phyloP scores from a whole-genome alignment of 805 yeast genomes.

The Lipomyces yamadae region DNA sequence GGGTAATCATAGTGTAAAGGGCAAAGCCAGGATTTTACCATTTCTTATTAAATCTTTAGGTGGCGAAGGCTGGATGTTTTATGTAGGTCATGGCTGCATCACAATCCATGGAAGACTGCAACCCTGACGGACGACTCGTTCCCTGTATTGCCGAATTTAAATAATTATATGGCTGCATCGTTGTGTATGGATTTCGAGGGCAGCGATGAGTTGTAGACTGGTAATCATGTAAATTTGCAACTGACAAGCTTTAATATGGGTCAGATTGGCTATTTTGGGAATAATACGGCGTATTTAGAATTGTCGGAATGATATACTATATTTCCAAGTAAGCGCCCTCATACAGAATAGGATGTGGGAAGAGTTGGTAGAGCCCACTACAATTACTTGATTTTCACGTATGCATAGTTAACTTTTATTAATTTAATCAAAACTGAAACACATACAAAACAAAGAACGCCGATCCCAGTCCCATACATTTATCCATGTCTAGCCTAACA shows the following conservation, averaged over 20 bases:
- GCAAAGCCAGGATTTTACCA: slow-evolving; percentile 26
- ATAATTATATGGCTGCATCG: slow-evolving; percentile 24
- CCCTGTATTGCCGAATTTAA: no score
- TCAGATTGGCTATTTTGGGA: background rate
- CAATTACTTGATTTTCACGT: no score
- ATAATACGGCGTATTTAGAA: background rate
- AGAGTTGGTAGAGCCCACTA: no score
- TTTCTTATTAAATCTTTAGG: slow-evolving; percentile 22
- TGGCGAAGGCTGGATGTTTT: slow-evolving; percentile 26
- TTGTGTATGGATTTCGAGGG: slow-evolving; percentile 20
- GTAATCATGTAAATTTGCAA: background rate
- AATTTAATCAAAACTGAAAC: background rate
- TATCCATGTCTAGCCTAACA: background rate
- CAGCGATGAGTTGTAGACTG: background rate
- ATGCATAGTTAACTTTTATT: no score
- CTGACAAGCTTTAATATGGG: background rate
- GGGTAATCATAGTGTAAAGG: slow-evolving; percentile 30
- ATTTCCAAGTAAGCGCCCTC: background rate
- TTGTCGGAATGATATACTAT: background rate
- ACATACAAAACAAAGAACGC: background rate
- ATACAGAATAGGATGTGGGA: background rate
- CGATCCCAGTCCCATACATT: background rate
- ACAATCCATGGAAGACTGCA: no score
- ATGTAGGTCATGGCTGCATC: slow-evolving; percentile 20
- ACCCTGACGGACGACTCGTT: no score